Base-by-base conservation (phyloP, 148 eudicot species). In the Fagopyrum homotropicum region DNA sequence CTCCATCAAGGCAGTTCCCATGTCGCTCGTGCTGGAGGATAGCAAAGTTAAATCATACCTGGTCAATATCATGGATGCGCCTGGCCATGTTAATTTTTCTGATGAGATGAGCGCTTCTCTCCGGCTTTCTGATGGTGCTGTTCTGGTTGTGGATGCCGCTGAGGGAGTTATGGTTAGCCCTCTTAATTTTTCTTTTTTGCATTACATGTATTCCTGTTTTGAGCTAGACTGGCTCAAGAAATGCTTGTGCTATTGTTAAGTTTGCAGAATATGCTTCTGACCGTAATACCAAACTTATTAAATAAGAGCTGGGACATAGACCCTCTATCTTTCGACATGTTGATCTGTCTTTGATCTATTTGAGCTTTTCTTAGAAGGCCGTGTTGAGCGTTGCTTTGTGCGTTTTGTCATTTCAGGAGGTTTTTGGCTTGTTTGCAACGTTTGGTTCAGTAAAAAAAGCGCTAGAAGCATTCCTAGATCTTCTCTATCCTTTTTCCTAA, bases 101-200 rank as follows among this genome's bases (percentile, higher is more conserved):
- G 99, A 96, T 77, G 99, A 96, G 80, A 96, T 92, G 99, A 89
- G 94, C 68, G 99, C 99, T 75, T 94, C 99, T 66, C 89, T 96
- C 8, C 82, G 99, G 81, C 97, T 96, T 82, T 93, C 99, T 51
- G 99, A 96, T 86, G 99, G 99, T 57, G 99, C 97, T 52, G 99
- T 96, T 35, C 76, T 96, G 76, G 83, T 96, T 77, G 98, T 96
- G 19, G 99, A 96, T 88, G 99, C 99, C 49, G 99, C 92, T 73
- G 99, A 92, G 77, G 99, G 99, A 81, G 99, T 96, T 17, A 86
- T 96, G 99, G 98, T 96, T 76, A 87, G 81, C 70, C 54, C 16
- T 69, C 43, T 17, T 61, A 19, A 10, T 49, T 11, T 16, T 7
- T 12, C 7, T 40, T 35, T 74, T 29, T 19, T 16, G 43, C 19